Percentiles rank a stretch among this genome's conserved stretches.
Evolutionary conservation across 2,329 filamentous ascomycete species (phyloP).

Genomic region (Paraphoma chrysanthemicola): DNA sequence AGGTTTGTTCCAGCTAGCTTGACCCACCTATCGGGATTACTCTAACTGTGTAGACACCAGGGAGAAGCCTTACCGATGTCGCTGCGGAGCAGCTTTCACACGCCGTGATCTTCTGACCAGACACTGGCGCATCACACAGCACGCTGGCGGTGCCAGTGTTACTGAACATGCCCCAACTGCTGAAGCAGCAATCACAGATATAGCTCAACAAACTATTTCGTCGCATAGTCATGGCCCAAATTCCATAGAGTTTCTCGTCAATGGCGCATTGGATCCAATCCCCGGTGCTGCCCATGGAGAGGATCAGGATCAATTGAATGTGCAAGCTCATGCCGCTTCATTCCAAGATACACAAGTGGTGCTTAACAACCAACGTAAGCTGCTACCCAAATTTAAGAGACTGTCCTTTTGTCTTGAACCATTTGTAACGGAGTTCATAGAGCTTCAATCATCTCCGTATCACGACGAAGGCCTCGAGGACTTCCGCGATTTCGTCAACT

Average conservation of each 20-base stretch:
- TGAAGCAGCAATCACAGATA: slow-evolving; percentile 1
- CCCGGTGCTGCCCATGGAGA: slow-evolving; percentile 6
- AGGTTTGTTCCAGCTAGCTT: slow-evolving; percentile 15
- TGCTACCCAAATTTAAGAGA: too few species aligned
- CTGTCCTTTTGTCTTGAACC: not conserved
- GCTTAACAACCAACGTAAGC: slow-evolving; percentile 19
- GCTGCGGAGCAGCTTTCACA: slow-evolving; percentile 35
- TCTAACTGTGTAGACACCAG: slow-evolving; percentile 31
- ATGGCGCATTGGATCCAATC: not conserved
- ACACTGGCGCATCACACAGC: slow-evolving; percentile 39
- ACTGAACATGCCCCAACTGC: slow-evolving; percentile 11
- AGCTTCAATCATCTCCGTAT: slow-evolving; percentile 13
- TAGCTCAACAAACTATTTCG: not conserved
- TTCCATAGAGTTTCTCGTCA: not conserved
- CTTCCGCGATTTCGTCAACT: slow-evolving; percentile 42
- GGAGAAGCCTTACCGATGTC: slow-evolving; percentile 39
- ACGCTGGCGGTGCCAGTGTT: slow-evolving; percentile 14
- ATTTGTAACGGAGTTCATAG: slow-evolving; percentile 6
- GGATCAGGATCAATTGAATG: slow-evolving; percentile 14
- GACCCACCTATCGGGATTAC: not conserved
- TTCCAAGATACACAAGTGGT: slow-evolving; percentile 20
- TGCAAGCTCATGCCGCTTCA: slow-evolving; percentile 13
- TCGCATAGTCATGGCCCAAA: not conserved
- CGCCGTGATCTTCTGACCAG: slow-evolving; percentile 39
- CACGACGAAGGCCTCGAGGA: slow-evolving; percentile 37